Evolutionary conservation across 345 rosid species (phyloP), one percentile per base, ranked within the genome.

Genomic region (Carallia pectinifolia): DNA sequence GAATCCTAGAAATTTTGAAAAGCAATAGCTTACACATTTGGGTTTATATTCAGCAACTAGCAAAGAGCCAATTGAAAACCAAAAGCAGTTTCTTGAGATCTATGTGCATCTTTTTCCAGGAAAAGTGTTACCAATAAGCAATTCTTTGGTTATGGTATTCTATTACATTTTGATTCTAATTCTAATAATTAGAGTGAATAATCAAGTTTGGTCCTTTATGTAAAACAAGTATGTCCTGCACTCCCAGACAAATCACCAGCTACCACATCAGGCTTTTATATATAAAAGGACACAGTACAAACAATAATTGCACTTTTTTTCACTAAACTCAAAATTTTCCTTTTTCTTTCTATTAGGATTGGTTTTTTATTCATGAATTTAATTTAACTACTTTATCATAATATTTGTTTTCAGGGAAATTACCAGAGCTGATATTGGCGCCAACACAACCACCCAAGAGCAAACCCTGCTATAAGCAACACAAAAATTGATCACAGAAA

Each of bases 351-450:
- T 16, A 6, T 18, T 7, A 39, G 17, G 48, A 16, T 17, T 29
- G n/a, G 44, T 9, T 29, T 38, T 44, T 30, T 6, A 31, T 67
- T 56, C 23, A 38, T 2, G 3, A 31, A 12, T 44, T 40, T 44
- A 44, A 44, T 44, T 13, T 44, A 44, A 1, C 8, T 40, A 40
- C 15, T 0, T 10, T 10, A 9, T 40, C 13, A 40, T 40, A 40
- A 40, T 40, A 40, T 9, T 39, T 10, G 3, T 40, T 9, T 40
- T 23, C 23, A 23, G 23, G 4, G 54, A 61, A 75, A 80, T 71
- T 61, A 95, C 99, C 99, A 10, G 99, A 81, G 84, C 96, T 90
- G 66, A 89, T 78, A 80, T 84, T 90, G 76, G 85, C 80, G 71
- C 81, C 90, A 72, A 88, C 86, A 76, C 90, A 85, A 4, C 90